Evolutionary conservation across 225 moss, liverwort and hornwort species (phyloP).

Genomic region (Neckera pumila): DNA sequence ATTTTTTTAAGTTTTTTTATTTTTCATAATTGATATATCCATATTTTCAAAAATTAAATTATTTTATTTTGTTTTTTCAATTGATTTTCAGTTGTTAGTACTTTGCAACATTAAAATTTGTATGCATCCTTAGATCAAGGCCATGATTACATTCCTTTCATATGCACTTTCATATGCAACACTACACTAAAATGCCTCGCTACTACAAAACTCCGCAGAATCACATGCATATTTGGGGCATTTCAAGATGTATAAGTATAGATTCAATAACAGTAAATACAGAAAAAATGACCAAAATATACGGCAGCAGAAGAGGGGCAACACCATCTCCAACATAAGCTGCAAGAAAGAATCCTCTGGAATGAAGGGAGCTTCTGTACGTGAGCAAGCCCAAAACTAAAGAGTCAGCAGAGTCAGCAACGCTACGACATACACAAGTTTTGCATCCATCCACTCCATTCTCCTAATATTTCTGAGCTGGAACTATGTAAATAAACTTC

Average conservation of each 20-base stretch:
- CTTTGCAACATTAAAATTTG: neutral
- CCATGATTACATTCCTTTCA: neutral
- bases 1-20: too few species aligned
- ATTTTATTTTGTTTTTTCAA: too few species aligned
- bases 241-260: neutral
- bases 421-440: neutral
- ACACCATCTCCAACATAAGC: neutral
- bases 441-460: neutral
- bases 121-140: too few species aligned
- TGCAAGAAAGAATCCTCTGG: neutral
- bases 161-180: neutral
- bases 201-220: neutral
- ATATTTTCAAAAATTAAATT: too few species aligned
- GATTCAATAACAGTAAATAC: neutral
- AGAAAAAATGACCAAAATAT: neutral
- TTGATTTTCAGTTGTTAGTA: neutral
- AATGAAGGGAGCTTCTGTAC: neutral
- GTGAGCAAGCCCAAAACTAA: slow-evolving; percentile 1
- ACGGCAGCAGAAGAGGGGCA: neutral
- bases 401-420: neutral
- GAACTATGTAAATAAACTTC: neutral
- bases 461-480: neutral
- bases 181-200: neutral
- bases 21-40: too few species aligned
- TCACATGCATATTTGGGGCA: neutral